Percentiles rank a stretch among this genome's conserved stretches.
Conservation (phyloP, 495 filamentous ascomycete species). For the Pyrenula aspistea region DNA sequence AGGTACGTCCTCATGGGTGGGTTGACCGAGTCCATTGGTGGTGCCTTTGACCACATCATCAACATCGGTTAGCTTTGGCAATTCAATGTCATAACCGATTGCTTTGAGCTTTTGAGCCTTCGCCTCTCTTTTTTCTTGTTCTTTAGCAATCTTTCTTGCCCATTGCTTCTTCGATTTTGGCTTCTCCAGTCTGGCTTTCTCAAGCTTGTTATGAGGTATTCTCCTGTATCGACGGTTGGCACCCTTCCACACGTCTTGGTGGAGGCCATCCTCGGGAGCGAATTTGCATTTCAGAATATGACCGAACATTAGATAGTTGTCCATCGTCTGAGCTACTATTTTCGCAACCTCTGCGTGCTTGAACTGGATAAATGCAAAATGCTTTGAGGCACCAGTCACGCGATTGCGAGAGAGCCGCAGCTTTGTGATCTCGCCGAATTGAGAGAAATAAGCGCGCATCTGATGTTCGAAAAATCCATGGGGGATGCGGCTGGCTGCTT, state of each 20-base stretch:
- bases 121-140: slow-evolving; percentile 51
- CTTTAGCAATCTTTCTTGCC: slow-evolving; percentile 56
- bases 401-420: slow-evolving; percentile 84
- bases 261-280: slow-evolving; percentile 63
- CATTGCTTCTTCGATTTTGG: slow-evolving; percentile 61
- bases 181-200: slow-evolving; percentile 57
- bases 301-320: slow-evolving; percentile 92
- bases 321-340: slow-evolving; percentile 87
- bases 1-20: neutral
- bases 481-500: slow-evolving; percentile 52
- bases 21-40: neutral
- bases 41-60: slow-evolving; percentile 28
- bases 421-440: slow-evolving; percentile 75
- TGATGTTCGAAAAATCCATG: slow-evolving; percentile 95
- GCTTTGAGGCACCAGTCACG: slow-evolving; percentile 75
- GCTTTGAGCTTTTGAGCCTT: slow-evolving; percentile 66
- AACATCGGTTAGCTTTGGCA: slow-evolving; percentile 58
- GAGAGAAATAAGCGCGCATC: slow-evolving; percentile 88
- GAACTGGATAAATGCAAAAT: slow-evolving; percentile 93
- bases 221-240: slow-evolving; percentile 80
- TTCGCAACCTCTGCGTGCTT: slow-evolving; percentile 62
- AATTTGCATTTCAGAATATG: slow-evolving; percentile 80
- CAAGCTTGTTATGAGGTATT: slow-evolving; percentile 74
- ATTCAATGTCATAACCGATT: slow-evolving; percentile 75
- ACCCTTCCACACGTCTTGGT: slow-evolving; percentile 73